A percentile compares a stretch with the other conserved stretches of the same genome.
Conservation (phyloP, 139 green algal genomes). For the Zygnema circumcarinatum region DNA sequence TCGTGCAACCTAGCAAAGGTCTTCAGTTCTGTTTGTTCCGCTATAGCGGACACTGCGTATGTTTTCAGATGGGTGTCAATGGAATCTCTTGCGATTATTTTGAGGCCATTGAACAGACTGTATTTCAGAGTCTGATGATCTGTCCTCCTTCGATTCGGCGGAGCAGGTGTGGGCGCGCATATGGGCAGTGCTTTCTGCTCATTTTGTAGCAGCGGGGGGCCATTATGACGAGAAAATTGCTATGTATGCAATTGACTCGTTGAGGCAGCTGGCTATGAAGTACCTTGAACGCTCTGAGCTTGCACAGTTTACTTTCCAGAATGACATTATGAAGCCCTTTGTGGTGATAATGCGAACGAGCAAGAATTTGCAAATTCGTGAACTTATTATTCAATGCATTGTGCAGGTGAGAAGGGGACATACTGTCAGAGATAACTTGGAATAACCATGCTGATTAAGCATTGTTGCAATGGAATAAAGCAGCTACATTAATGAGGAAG, state of each 20-base stretch:
- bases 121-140: too few relatives aligned
- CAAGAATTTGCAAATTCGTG: constrained; percentile 84
- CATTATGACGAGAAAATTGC: constrained; percentile 75
- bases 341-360: constrained; percentile 92
- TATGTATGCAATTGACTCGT: constrained; percentile 89
- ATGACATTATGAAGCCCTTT: constrained; percentile 97
- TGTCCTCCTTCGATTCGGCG: too few relatives aligned
- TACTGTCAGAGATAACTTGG: too few relatives aligned
- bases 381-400: constrained; percentile 95
- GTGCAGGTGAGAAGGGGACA: constrained; percentile 60
- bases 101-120: too few relatives aligned
- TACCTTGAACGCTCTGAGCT: constrained; percentile 97
- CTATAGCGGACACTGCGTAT: too few relatives aligned
- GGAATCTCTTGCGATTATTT: too few relatives aligned
- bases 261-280: constrained; percentile 80
- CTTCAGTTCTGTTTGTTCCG: too few relatives aligned
- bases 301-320: constrained; percentile 98
- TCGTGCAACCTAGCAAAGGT: too few relatives aligned
- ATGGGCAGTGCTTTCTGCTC: constrained; percentile 90
- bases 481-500: too few relatives aligned
- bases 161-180: constrained; percentile 91
- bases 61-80: too few relatives aligned
- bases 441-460: too few relatives aligned
- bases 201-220: constrained; percentile 87
- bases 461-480: too few relatives aligned